Conservation (phyloP, 768 basidiomycete species). For the Tulasnella sp. region DNA sequence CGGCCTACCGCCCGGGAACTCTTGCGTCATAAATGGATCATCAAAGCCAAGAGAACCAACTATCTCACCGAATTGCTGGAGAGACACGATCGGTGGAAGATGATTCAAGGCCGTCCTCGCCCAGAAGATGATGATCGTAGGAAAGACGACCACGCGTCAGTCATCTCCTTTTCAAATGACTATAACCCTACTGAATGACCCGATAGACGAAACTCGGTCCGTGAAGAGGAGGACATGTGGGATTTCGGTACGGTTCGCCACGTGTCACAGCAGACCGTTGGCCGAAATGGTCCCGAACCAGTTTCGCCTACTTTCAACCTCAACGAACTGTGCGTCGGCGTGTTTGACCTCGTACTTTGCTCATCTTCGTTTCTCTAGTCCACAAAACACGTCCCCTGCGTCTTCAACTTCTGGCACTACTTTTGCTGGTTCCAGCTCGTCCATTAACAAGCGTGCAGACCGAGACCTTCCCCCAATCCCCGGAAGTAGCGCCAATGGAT, state of each 20-base stretch:
- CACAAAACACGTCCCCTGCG: background rate
- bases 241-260: slow-evolving; percentile 95
- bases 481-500: background rate
- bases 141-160: slow-evolving; percentile 51
- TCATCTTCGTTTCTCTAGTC: background rate
- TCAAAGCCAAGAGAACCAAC: slow-evolving; percentile 86
- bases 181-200: slow-evolving; percentile 19
- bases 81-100: slow-evolving; percentile 77
- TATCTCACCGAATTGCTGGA: slow-evolving; percentile 96
- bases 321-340: background rate
- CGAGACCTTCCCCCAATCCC: slow-evolving; percentile 10
- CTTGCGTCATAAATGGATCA: slow-evolving; percentile 90
- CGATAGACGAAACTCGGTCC: slow-evolving; percentile 38
- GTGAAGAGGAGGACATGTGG: slow-evolving; percentile 70
- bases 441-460: background rate
- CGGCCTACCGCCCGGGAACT: slow-evolving; percentile 92
- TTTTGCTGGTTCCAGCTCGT: background rate
- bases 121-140: slow-evolving; percentile 59
- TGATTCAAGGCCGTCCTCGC: slow-evolving; percentile 70
- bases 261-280: slow-evolving; percentile 48
- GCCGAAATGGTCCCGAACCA: slow-evolving; percentile 29
- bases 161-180: slow-evolving; percentile 15
- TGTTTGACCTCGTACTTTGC: background rate
- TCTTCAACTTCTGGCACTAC: background rate
- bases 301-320: background rate